Evolutionary conservation across 768 basidiomycete species (phyloP), one percentile per base, ranked within the genome.

Genomic region (Pisolithus tinctorius): DNA sequence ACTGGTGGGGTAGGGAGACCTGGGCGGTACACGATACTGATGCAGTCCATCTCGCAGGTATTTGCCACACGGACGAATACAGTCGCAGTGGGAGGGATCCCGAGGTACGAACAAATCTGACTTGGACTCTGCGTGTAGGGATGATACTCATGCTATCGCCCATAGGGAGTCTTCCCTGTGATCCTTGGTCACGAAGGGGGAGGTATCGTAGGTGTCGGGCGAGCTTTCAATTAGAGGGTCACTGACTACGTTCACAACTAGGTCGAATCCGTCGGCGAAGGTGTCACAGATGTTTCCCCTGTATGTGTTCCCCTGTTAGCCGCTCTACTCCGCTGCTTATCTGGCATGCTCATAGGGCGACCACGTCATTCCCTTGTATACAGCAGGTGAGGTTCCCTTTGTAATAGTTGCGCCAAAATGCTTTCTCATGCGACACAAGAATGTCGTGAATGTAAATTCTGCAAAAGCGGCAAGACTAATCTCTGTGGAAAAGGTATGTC

Each of bases 41-140:
- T 41, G 11, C 31, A 7, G 49, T 55, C 37, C 44, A 47, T 41
- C 27, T 42, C 38, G 27, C 52, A 88, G 88, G 88, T 55, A 88
- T 99, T 66, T 99, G 96, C 72, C 94, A 98, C 70, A 97, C 95
- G 63, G 94, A 98, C 63, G 93, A 94, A 65, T 98, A 94, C 74
- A 94, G 93, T 55, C 85, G 93, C 65, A 93, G 91, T 66, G 93
- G 94, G 51, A 88, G 88, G 69, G 95, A 99, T 67, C 84, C 93
- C 40, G 96, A 98, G 80, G 94, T 87, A 66, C 48, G 63, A 55
- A 23, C 39, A 55, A 38, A 56, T 52, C 30, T 41, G 46, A 44
- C 45, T 52, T 36, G 31, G 16, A 47, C 34, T 20, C 6, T 26
- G 14, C 4, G 30, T 29, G 2, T 26, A 51, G 48, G 43, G 48